Conservation (phyloP, 345 rosid species). For the Bruguiera parviflora region DNA sequence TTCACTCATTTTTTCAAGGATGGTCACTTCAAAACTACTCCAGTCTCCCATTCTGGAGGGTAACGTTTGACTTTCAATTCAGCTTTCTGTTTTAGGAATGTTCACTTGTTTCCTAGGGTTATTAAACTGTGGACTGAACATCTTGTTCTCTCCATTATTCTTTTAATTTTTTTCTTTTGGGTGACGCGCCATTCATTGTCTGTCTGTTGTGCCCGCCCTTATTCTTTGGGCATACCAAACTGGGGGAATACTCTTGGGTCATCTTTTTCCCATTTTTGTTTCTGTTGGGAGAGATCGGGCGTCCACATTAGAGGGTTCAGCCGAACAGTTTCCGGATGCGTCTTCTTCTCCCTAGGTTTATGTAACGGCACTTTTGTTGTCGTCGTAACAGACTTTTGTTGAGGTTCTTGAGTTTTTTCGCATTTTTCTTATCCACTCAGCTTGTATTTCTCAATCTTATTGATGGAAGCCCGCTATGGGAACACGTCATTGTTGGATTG, state of each 20-base stretch:
- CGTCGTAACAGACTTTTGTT: conserved; percentile 9
- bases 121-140: conserved; percentile 17
- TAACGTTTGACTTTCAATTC: conserved; percentile 24
- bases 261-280: neutral
- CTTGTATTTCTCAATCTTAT: no score
- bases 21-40: conserved; percentile 75
- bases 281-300: neutral
- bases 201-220: conserved; percentile 7
- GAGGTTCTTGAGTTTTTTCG: neutral
- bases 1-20: conserved; percentile 56
- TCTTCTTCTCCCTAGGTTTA: conserved; percentile 7
- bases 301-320: no score
- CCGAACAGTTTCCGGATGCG: neutral
- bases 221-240: conserved; percentile 14
- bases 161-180: conserved; percentile 19
- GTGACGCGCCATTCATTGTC: conserved; percentile 1
- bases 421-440: neutral
- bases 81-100: conserved; percentile 8
- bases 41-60: conserved; percentile 96
- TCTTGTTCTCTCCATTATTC: neutral
- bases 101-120: conserved; percentile 22
- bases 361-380: conserved; percentile 20
- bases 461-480: no score
- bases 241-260: conserved; percentile 13
- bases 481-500: no score